Conservation (phyloP, 768 basidiomycete genomes). For the Termitomyces sp. region DNA sequence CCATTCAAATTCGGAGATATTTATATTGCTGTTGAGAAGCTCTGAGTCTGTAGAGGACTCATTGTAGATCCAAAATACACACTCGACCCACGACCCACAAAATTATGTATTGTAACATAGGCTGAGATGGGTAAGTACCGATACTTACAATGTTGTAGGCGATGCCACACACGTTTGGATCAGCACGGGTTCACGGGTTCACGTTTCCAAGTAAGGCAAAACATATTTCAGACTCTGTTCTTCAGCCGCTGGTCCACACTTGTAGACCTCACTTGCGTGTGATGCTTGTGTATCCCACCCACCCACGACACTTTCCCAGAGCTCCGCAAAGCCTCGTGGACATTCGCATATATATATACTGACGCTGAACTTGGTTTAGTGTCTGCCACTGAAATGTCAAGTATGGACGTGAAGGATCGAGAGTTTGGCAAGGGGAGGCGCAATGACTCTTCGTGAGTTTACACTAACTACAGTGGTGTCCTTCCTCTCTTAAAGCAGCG, state of each 20-base stretch:
- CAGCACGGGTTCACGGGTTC: background rate
- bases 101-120: background rate
- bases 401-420: slow-evolving; percentile 20
- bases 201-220: background rate
- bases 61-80: background rate
- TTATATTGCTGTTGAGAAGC: background rate
- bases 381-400: slow-evolving; percentile 5
- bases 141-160: background rate
- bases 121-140: background rate
- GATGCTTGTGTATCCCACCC: slow-evolving; percentile 9
- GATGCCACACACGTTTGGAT: background rate
- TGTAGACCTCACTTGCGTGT: slow-evolving; percentile 1
- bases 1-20: background rate
- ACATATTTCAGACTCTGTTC: background rate
- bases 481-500: background rate
- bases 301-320: background rate
- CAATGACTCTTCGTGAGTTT: slow-evolving; percentile 33
- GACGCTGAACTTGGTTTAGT: background rate
- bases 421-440: slow-evolving; percentile 34
- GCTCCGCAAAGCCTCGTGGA: background rate
- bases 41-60: background rate
- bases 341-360: background rate
- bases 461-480: background rate
- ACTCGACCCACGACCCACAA: background rate
- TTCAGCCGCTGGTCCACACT: background rate